Evolutionary conservation across 495 filamentous ascomycete species (phyloP), one percentile per base, ranked within the genome.

Genomic region (Hypoxylon trugodes): DNA sequence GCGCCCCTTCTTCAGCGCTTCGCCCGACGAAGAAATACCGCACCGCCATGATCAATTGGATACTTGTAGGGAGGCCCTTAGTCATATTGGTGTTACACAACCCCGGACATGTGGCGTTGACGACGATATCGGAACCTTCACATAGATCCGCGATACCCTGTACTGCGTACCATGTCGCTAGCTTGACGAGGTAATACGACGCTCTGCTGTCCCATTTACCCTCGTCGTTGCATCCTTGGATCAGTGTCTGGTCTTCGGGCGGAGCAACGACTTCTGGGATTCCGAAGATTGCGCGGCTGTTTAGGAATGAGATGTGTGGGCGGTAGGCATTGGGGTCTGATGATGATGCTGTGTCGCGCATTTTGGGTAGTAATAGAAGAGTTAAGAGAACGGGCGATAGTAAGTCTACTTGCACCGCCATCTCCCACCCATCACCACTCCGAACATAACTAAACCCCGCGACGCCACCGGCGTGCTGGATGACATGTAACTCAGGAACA

Each of bases 301-400:
- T 62, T 12, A 70, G 46, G 33, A 72, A 66, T 9, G 56, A 61
- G 9, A 72, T 9, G 37, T 61, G 1, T n/a, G n/a, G n/a, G 6
- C 53, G 1, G 2, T 15, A n/a, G 13, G 37, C 46, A 12, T 51
- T 4, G 15, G 9, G 2, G 26, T 36, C 46, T 19, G 46, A 21
- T 13, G 28, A 12, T 1, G 33, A 32, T 15, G 22, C 56, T 6
- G 42, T 52, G 15, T 6, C 26, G 4, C 48, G 40, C 26, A 82
- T 40, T 35, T 73, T 69, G 0, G 85, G 85, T 1, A 90, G 74
- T 16, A 90, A 66, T 0, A 87, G 69, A 13, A 86, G 24, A 0
- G 77, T 84, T 22, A 90, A 70, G 2, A 89, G 65, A 7, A 79
- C 74, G 0, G 85, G 87, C 2, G 82, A 83, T 2, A 90, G 71